Conservation (phyloP, 2,329 filamentous ascomycete genomes). For the Arthrinium phaeospermum region DNA sequence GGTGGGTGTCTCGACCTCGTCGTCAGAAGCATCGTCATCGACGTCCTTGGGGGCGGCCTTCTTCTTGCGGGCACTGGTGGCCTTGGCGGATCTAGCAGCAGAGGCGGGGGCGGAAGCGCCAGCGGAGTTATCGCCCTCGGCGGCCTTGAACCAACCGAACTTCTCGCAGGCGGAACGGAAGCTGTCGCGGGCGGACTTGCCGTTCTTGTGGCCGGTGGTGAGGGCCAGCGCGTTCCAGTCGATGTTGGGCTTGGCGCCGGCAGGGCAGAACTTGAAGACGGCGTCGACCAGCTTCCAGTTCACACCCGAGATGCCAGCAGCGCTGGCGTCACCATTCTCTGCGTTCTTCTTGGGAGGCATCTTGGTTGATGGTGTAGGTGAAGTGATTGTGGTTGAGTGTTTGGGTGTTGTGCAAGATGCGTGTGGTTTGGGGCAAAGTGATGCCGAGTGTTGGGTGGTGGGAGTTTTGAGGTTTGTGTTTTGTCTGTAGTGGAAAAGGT, state of each 20-base stretch:
- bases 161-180: not conserved
- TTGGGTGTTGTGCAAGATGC: not conserved
- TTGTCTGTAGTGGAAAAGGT: not conserved
- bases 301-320: not conserved
- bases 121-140: not conserved
- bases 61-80: not conserved
- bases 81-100: not conserved
- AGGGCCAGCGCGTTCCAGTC: not conserved
- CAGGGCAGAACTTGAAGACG: not conserved
- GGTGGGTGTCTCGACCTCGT: not conserved
- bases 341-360: conserved; percentile 10
- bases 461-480: not conserved
- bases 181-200: not conserved
- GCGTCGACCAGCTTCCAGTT: not conserved
- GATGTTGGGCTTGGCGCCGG: not conserved
- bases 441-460: not conserved
- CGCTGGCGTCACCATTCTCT: not conserved
- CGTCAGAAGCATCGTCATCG: not conserved
- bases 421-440: not conserved
- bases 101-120: not conserved
- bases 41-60: not conserved
- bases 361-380: not conserved
- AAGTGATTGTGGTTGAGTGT: not conserved
- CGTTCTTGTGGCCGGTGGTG: not conserved
- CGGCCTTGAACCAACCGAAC: not conserved